phyloP scores from a whole-genome alignment of 352 stramenopile genomes.

The Pythium oligandrum region DNA sequence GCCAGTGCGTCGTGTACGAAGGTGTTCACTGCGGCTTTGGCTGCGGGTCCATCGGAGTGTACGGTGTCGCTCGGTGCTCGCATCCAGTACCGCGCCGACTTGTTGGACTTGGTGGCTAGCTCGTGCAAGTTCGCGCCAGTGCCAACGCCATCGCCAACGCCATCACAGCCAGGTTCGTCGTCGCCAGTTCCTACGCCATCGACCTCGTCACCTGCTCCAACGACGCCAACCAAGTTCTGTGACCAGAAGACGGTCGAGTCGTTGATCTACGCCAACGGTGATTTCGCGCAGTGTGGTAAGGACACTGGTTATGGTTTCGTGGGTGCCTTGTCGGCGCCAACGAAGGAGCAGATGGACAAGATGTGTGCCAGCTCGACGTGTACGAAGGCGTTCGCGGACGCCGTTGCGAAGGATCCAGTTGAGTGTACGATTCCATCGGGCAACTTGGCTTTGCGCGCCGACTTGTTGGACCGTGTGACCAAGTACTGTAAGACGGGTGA shows the following conservation, averaged over 20 bases:
- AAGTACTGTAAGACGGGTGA: conserved; percentile 11
- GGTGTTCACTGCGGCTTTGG: conserved; percentile 9
- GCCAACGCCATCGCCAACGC: too few species aligned
- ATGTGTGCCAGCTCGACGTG: conserved; percentile 7
- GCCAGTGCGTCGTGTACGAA: conserved; percentile 16
- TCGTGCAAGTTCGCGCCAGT: too few species aligned
- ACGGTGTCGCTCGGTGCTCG: conserved; percentile 5
- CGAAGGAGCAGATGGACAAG: conserved; percentile 6
- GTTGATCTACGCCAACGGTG: too few species aligned
- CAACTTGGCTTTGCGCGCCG: neutral
- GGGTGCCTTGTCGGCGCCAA: neutral
- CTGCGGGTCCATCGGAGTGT: conserved; percentile 9
- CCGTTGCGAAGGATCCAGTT: conserved; percentile 5
- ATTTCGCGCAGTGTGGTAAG: conserved; percentile 3
- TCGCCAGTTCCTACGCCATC: too few species aligned
- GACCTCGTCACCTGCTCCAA: too few species aligned
- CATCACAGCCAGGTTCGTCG: too few species aligned
- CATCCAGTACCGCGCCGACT: conserved; percentile 10
- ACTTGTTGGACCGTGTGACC: neutral
- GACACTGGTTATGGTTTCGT: conserved; percentile 4
- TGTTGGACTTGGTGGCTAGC: conserved; percentile 9
- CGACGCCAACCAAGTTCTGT: too few species aligned
- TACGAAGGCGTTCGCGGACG: conserved; percentile 5
- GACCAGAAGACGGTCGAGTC: too few species aligned
- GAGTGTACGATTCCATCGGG: conserved; percentile 4